Conservation (phyloP, 306 rosid species). For the Purshia tridentata region DNA sequence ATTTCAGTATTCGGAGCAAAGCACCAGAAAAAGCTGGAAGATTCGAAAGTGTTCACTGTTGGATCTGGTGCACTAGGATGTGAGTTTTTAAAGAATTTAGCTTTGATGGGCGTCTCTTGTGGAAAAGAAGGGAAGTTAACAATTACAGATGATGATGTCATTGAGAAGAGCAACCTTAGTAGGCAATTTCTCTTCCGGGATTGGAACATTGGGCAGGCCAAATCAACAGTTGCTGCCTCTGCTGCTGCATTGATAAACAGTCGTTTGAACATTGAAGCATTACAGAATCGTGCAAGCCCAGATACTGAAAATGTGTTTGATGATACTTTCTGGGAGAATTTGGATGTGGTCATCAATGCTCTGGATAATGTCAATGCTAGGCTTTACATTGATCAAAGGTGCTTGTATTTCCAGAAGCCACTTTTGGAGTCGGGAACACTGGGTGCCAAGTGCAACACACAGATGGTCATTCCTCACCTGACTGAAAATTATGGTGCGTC, state of each 20-base stretch:
- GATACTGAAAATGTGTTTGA: slow-evolving; percentile 26
- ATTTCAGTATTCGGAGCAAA: slow-evolving; percentile 29
- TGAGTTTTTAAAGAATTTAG: slow-evolving; percentile 29
- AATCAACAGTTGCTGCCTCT: slow-evolving; percentile 29
- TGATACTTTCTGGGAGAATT: slow-evolving; percentile 30
- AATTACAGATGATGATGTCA: slow-evolving; percentile 31
- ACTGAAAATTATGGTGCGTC: slow-evolving; percentile 31
- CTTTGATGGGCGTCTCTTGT: slow-evolving; percentile 30
- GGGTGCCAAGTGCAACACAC: slow-evolving; percentile 32
- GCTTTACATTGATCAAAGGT: slow-evolving; percentile 29
- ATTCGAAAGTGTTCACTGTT: slow-evolving; percentile 21
- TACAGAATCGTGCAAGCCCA: slow-evolving; percentile 29
- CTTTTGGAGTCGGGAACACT: slow-evolving; percentile 30
- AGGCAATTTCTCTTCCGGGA: slow-evolving; percentile 33
- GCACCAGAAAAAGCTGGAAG: slow-evolving; percentile 29
- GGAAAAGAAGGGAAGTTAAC: slow-evolving; percentile 24
- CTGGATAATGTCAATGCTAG: slow-evolving; percentile 32
- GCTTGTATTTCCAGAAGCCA: slow-evolving; percentile 32
- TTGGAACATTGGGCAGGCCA: slow-evolving; percentile 34
- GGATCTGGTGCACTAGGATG: slow-evolving; percentile 33
- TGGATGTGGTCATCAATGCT: slow-evolving; percentile 29
- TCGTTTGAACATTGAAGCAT: slow-evolving; percentile 18
- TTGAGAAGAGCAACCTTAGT: slow-evolving; percentile 31
- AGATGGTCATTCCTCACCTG: slow-evolving; percentile 34
- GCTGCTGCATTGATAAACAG: slow-evolving; percentile 23